Evolutionary conservation across 441 rosid genomes (phyloP).

Genomic region (Gossypium schwendimanii): DNA sequence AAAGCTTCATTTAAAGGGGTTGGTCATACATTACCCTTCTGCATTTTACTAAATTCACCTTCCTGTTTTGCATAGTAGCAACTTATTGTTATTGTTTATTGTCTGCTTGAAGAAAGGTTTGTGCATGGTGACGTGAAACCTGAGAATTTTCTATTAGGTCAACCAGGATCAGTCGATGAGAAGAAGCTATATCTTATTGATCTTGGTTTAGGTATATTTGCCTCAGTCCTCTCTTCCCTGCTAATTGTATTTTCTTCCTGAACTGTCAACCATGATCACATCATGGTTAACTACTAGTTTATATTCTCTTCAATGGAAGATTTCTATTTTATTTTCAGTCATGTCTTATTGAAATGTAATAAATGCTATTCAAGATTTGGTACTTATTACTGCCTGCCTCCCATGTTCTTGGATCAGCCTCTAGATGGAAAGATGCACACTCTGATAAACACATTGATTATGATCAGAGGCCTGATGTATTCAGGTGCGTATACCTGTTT

Average conservation of each 20-base stretch:
- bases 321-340: conserved; percentile 7
- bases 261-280: background rate
- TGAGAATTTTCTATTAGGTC: conserved; percentile 87
- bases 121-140: conserved; percentile 98
- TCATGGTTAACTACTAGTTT: background rate
- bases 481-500: conserved; percentile 44
- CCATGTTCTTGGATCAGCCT: conserved; percentile 45
- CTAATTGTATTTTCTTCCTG: background rate
- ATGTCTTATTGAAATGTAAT: conserved; percentile 3
- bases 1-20: conserved; percentile 88
- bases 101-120: conserved; percentile 47
- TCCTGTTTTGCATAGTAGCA: background rate
- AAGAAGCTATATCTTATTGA: conserved; percentile 88
- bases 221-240: conserved; percentile 6
- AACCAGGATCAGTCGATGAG: conserved; percentile 79
- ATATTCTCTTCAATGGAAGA: background rate
- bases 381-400: background rate
- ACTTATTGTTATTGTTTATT: conserved; percentile 10
- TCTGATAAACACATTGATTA: conserved; percentile 89
- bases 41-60: conserved; percentile 4
- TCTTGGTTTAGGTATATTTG: conserved; percentile 79
- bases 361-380: background rate
- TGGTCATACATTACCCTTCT: conserved; percentile 16
- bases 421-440: conserved; percentile 84
- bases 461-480: conserved; percentile 92